phyloP scores from a whole-genome alignment of 306 rosid species.

The Trifolium dubium region DNA sequence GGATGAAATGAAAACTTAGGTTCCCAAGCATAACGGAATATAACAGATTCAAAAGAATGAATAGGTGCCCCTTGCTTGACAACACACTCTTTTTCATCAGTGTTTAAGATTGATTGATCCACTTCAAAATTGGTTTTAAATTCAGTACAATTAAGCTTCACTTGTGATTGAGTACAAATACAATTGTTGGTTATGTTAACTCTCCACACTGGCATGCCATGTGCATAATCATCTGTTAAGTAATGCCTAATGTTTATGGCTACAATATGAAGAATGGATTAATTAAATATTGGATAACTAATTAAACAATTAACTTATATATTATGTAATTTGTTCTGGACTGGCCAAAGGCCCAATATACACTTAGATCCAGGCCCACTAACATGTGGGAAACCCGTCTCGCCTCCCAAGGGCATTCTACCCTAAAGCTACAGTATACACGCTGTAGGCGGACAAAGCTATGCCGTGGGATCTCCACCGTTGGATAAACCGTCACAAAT shows the following conservation, averaged over 20 bases:
- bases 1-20: slow-evolving; percentile 10
- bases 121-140: background rate
- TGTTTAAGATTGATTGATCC: slow-evolving; percentile 11
- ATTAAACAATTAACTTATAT: background rate
- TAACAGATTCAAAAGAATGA: background rate
- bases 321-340: too few species aligned
- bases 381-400: too few species aligned
- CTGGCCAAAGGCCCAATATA: too few species aligned
- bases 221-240: background rate
- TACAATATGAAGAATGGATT: background rate
- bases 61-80: background rate
- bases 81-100: slow-evolving; percentile 6
- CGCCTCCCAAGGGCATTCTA: too few species aligned
- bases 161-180: slow-evolving; percentile 6
- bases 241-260: background rate
- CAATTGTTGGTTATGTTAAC: slow-evolving; percentile 29
- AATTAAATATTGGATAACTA: background rate
- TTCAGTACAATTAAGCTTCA: slow-evolving; percentile 18
- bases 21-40: slow-evolving; percentile 26
- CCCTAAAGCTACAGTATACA: too few species aligned
- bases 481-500: too few species aligned
- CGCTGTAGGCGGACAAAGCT: too few species aligned
- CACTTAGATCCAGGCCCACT: too few species aligned
- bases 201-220: slow-evolving; percentile 5
- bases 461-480: too few species aligned